A percentile compares a stretch with the other conserved stretches of the same genome.
Evolutionary conservation across 441 rosid genomes (phyloP).

Genomic region (Codiaeum variegatum): DNA sequence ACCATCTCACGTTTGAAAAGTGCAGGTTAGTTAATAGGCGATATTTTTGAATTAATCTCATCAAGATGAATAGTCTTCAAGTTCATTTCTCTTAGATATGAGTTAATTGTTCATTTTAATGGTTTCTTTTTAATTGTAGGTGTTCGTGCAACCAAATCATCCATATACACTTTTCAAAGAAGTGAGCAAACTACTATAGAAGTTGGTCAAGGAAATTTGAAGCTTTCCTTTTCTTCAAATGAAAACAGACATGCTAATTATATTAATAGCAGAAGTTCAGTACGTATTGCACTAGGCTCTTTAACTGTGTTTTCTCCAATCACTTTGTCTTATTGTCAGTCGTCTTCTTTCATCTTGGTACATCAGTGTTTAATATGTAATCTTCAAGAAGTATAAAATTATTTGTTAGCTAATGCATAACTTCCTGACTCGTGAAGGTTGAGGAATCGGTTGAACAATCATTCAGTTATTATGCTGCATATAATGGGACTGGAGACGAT

Average conservation of each 20-base stretch:
- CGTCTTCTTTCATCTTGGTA: slow-evolving; percentile 14
- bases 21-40: slow-evolving; percentile 45
- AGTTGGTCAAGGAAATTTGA: slow-evolving; percentile 76
- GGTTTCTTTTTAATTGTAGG: slow-evolving; percentile 38
- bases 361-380: not conserved
- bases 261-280: slow-evolving; percentile 57
- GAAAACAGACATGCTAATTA: slow-evolving; percentile 45
- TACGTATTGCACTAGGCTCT: slow-evolving; percentile 31
- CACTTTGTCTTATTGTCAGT: not conserved
- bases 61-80: not conserved
- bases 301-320: not conserved
- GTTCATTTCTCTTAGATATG: not conserved
- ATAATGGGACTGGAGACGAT: slow-evolving; percentile 60
- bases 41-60: slow-evolving; percentile 13
- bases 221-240: slow-evolving; percentile 54
- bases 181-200: slow-evolving; percentile 43
- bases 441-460: slow-evolving; percentile 58
- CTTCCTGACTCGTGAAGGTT: slow-evolving; percentile 46
- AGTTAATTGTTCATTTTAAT: slow-evolving; percentile 6
- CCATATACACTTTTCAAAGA: slow-evolving; percentile 38
- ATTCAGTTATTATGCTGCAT: slow-evolving; percentile 66
- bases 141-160: slow-evolving; percentile 43
- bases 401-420: slow-evolving; percentile 28
- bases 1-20: slow-evolving; percentile 57
- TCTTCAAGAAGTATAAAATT: not conserved